Evolutionary conservation across 306 rosid species (phyloP).

Genomic region (Rubus parviflorus): DNA sequence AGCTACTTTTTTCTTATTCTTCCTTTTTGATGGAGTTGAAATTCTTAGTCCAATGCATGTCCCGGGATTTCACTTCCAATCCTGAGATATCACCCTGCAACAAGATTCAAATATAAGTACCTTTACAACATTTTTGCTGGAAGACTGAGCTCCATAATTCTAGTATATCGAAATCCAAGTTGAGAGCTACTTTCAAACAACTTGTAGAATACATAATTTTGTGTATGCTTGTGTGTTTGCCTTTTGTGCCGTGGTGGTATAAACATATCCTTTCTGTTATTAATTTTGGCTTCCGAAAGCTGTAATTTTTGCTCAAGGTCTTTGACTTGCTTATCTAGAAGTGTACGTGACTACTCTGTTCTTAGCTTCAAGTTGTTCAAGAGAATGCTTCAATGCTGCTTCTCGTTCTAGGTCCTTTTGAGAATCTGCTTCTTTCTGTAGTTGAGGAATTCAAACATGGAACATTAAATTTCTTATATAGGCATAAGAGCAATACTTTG

Average conservation of each 20-base stretch:
- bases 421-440: conserved; percentile 65
- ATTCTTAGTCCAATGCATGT: conserved; percentile 55
- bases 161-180: background rate
- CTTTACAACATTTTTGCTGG: background rate
- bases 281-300: conserved; percentile 43
- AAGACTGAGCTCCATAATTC: background rate
- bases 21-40: conserved; percentile 70
- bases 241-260: background rate
- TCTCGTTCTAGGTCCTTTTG: conserved; percentile 57
- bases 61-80: conserved; percentile 74
- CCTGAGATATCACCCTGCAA: conserved; percentile 57
- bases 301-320: conserved; percentile 75
- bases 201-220: background rate
- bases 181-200: no score
- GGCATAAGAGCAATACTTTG: background rate
- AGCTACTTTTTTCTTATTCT: conserved; percentile 75
- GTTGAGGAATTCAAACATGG: conserved; percentile 20
- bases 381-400: conserved; percentile 50
- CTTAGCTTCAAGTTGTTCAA: conserved; percentile 69
- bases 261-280: conserved; percentile 54
- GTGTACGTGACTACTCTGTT: conserved; percentile 49
- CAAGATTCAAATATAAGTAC: conserved; percentile 23
- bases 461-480: background rate
- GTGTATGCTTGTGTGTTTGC: background rate
- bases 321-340: conserved; percentile 61